A percentile compares a stretch with the other conserved stretches of the same genome.
phyloP scores from a whole-genome alignment of 345 rosid species.

The Syzygium aqueum region DNA sequence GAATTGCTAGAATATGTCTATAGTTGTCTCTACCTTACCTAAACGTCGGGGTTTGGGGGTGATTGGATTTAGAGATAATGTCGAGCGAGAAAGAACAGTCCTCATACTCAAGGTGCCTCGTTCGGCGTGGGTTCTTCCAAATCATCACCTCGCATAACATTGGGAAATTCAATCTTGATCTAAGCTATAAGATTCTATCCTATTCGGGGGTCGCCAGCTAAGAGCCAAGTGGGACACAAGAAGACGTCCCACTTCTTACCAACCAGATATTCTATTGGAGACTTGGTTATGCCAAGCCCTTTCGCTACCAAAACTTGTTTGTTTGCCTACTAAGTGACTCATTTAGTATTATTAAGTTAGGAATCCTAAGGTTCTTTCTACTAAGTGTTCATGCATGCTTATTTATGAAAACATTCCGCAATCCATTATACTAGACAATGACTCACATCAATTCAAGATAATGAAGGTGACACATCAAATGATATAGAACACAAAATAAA shows the following conservation, averaged over 20 bases:
- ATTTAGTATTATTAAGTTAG: background rate
- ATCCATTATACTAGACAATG: background rate
- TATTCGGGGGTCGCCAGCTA: background rate
- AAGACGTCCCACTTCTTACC: background rate
- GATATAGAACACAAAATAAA: background rate
- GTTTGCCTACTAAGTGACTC: background rate
- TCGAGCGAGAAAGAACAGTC: background rate
- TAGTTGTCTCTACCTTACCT: background rate
- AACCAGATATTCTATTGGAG: background rate
- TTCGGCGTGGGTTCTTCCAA: background rate
- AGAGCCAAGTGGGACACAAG: background rate
- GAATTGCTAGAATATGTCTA: background rate
- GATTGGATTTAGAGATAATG: background rate
- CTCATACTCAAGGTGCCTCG: background rate
- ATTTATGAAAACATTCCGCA: background rate
- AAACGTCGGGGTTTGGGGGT: background rate
- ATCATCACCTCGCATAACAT: background rate
- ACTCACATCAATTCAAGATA: background rate
- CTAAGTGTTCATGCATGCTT: background rate
- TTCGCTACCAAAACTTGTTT: background rate
- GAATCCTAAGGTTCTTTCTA: background rate
- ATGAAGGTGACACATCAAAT: background rate
- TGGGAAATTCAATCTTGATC: background rate
- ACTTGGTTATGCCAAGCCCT: background rate
- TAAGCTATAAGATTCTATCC: background rate